A percentile compares a stretch with the other conserved stretches of the same genome.
These are phyloP conservation scores for Trypanosoma boissoni DNA, from an alignment of 208 protist genomes.

Conservation along the genomic window DNA sequence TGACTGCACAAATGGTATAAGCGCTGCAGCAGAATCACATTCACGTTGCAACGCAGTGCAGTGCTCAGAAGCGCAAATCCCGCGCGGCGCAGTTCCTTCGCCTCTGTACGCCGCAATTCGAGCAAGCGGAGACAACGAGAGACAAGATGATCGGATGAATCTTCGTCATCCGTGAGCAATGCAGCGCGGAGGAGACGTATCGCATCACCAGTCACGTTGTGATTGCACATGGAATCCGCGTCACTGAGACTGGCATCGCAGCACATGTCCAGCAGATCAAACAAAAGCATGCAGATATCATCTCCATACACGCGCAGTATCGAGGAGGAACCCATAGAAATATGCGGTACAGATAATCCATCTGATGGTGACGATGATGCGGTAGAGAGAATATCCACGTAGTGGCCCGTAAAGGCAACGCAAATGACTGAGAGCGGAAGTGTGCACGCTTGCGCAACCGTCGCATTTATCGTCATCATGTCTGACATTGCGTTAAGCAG, in stretches of 20 bases:
- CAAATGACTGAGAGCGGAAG: too few relatives aligned
- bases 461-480: constrained; percentile 24
- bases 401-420: too few relatives aligned
- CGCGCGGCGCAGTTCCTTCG: constrained; percentile 36
- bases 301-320: constrained; percentile 23
- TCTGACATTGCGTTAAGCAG: constrained; percentile 40
- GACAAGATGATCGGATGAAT: background rate
- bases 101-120: constrained; percentile 14
- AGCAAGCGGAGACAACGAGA: constrained; percentile 12
- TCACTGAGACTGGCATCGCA: constrained; percentile 40
- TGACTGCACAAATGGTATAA: constrained; percentile 17
- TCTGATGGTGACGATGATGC: too few relatives aligned
- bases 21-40: background rate
- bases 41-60: constrained; percentile 4
- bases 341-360: too few relatives aligned
- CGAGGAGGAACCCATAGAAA: background rate
- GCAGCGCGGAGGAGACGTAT: constrained; percentile 6
- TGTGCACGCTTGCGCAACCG: too few relatives aligned
- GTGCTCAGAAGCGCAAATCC: constrained; percentile 34
- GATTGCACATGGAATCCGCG: background rate
- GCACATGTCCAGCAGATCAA: constrained; percentile 52
- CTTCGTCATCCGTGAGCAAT: background rate
- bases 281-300: constrained; percentile 41
- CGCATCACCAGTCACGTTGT: background rate
- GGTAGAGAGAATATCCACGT: too few relatives aligned